Conservation (phyloP, 257 asterid species). For the Linderniella brevidens region DNA sequence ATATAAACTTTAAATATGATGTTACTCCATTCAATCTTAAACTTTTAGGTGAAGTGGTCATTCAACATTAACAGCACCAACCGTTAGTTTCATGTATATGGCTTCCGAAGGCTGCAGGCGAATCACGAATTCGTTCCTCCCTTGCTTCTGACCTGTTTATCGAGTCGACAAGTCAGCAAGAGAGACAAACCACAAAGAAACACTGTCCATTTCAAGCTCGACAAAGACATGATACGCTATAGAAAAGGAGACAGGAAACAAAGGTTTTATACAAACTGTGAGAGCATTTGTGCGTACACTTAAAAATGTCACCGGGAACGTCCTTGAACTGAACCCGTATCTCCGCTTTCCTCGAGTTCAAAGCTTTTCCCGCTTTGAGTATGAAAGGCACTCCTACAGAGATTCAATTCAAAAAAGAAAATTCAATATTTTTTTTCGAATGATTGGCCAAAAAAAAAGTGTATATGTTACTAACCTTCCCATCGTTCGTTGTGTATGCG, state of each 20-base stretch:
- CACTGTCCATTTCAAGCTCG: no score
- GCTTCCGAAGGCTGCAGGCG: constrained; percentile 98
- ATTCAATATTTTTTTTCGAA: no score
- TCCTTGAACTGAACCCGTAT: constrained; percentile 91
- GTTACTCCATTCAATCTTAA: no score
- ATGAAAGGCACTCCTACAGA: constrained; percentile 85
- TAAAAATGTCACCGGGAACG: constrained; percentile 93
- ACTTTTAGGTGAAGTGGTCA: no score
- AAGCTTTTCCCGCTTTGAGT: constrained; percentile 96
- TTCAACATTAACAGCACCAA: no score
- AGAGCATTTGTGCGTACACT: constrained; percentile 29
- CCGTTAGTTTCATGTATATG: constrained; percentile 94
- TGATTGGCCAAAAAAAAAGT: no score
- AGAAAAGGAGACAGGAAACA: no score
- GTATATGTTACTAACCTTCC: constrained; percentile 92
- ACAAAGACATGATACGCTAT: no score
- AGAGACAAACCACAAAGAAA: no score
- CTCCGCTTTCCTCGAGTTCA: constrained; percentile 88
- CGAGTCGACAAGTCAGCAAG: no score
- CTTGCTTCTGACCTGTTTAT: constrained; percentile 77
- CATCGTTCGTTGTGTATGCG: constrained; percentile 82
- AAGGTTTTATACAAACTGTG: neutral
- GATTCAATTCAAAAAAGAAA: neutral
- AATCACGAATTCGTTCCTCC: constrained; percentile 88
- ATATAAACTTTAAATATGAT: no score